Base-by-base conservation (phyloP, 2,329 filamentous ascomycete genomes). In the Penicillium sp. region DNA sequence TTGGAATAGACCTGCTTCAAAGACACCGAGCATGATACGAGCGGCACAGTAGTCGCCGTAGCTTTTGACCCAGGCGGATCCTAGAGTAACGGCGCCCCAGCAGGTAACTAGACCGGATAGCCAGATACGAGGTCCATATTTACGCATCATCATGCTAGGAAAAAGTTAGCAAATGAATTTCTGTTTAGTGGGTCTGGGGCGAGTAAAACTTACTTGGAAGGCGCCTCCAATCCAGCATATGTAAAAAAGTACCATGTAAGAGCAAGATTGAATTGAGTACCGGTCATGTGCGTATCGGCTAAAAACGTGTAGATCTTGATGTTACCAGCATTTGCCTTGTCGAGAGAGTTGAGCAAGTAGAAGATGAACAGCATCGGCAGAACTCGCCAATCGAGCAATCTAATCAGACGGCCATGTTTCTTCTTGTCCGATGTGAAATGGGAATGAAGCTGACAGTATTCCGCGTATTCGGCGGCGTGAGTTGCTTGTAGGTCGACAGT, bases 1-100 rank as follows among this genome's bases (percentile, higher is more conserved):
- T 1, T 72, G 73, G 21, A 75, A 69, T 51, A 74, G 73, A 3
- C 72, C 71, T 8, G 68, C 71, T 50, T 72, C 69, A 16, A 65
- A 64, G 12, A 66, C 56, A 9, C 69, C 69, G 16, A 71, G 63
- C 48, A 71, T 63, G 56, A 71, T 63, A 30, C 69, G 63, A 42
- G 65, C 69, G 23, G 66, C 62, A 18, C 68, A 61, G 1, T 71
- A 61, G 21, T 68, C 68, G 4, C 60, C 62, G 30, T 63, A 66
- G 14, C 60, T 66, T 40, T 64, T 57, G 8, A 67, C 66, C 43
- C 76, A 62, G 12, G 70, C 71, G 59, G 66, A 62, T 45, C 65
- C 67, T 51, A 70, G 61, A 14, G 14, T 28, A 35, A 52, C n/a
- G 28, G 18, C 14, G 33, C 30, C n/a, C 49, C 49, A 20, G 16